A percentile compares a stretch with the other conserved stretches of the same genome.
Conservation (phyloP, 106 monocot genomes). For the Dendrobium huoshanense region DNA sequence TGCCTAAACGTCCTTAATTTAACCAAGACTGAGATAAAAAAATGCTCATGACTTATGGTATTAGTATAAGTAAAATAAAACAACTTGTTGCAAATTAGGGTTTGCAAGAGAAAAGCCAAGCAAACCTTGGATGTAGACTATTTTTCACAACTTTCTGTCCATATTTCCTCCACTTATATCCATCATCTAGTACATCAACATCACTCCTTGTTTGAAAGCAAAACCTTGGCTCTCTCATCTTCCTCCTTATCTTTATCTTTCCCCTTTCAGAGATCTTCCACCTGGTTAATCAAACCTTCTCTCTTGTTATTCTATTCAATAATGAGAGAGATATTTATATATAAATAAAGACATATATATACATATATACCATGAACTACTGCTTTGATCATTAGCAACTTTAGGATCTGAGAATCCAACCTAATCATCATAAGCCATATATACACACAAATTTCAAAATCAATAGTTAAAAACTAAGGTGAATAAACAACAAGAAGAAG, state of each 20-base stretch:
- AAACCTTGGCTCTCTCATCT: constrained; percentile 73
- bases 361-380: background rate
- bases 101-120: background rate
- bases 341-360: background rate
- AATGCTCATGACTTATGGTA: too few species aligned
- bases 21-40: too few species aligned
- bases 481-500: background rate
- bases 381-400: background rate
- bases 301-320: background rate
- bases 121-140: constrained; percentile 72
- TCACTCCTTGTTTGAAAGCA: constrained; percentile 85
- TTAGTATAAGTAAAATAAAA: too few species aligned
- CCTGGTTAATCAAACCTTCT: constrained; percentile 14
- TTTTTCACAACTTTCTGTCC: constrained; percentile 86
- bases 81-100: background rate
- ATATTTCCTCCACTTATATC: constrained; percentile 84
- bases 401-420: background rate
- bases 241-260: constrained; percentile 66
- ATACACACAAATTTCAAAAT: background rate
- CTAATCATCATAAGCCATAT: background rate
- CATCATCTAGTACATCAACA: constrained; percentile 73
- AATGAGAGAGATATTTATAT: background rate
- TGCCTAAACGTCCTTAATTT: too few species aligned
- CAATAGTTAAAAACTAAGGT: too few species aligned
- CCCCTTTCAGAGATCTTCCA: constrained; percentile 54